Conservation (phyloP, 2,329 filamentous ascomycete species). For the Pseudocercospora ulei region DNA sequence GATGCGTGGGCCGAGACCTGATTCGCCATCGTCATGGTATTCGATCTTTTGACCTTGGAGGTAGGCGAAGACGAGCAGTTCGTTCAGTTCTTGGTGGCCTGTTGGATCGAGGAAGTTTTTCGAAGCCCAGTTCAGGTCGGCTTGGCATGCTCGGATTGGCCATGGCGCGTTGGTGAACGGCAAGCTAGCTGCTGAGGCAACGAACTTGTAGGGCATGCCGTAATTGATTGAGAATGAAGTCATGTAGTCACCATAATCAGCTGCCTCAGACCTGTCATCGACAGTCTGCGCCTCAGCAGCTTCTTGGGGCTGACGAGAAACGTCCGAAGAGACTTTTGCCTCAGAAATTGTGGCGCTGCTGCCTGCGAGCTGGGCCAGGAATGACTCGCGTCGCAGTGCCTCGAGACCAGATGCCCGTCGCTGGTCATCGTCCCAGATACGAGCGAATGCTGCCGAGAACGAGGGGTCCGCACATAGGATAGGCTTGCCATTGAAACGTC, state of each 20-base stretch:
- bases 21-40: constrained; percentile 59
- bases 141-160: constrained; percentile 44
- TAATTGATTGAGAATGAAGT: constrained; percentile 31
- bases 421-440: constrained; percentile 2
- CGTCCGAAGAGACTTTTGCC: constrained; percentile 4
- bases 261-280: constrained; percentile 3
- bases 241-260: constrained; percentile 30
- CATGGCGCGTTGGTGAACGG: constrained; percentile 43
- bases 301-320: constrained; percentile 7
- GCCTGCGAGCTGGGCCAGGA: constrained; percentile 1
- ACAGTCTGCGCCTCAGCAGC: constrained; percentile 9
- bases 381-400: constrained; percentile 1
- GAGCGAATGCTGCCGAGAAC: not conserved
- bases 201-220: constrained; percentile 59
- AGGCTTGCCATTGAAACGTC: constrained; percentile 20
- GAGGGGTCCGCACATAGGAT: not conserved
- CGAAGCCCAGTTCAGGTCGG: constrained; percentile 49
- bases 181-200: constrained; percentile 47
- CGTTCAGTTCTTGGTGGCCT: constrained; percentile 48
- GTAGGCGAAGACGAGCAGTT: constrained; percentile 54
- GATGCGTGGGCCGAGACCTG: constrained; percentile 52
- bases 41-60: constrained; percentile 52
- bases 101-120: constrained; percentile 34
- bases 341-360: constrained; percentile 4
- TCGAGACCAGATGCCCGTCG: constrained; percentile 19